A percentile compares a stretch with the other conserved stretches of the same genome.
These are phyloP conservation scores for Rhizopus arrhizus DNA, from an alignment of 371 early-diverging fungal species.

Conservation along the genomic window DNA sequence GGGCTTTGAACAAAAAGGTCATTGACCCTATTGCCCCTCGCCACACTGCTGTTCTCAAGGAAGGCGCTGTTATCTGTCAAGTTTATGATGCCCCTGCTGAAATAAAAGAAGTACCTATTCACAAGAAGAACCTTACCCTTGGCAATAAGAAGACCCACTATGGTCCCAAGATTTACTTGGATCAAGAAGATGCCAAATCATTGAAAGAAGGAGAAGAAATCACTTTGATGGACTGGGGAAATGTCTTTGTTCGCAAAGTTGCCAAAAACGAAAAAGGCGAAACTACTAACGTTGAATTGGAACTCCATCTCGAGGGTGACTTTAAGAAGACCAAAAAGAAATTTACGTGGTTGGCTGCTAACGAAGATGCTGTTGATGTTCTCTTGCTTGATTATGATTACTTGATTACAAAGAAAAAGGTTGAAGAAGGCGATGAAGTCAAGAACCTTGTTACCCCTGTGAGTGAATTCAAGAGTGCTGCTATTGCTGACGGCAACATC, in stretches of 20 bases:
- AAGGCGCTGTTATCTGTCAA: slow-evolving; percentile 68
- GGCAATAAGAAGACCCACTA: slow-evolving; percentile 89
- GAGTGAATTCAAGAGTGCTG: slow-evolving; percentile 79
- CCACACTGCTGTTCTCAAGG: slow-evolving; percentile 80
- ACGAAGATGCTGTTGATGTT: slow-evolving; percentile 64
- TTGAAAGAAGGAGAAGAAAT: slow-evolving; percentile 90
- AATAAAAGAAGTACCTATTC: slow-evolving; percentile 76
- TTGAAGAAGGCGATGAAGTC: slow-evolving; percentile 93
- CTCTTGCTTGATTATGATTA: slow-evolving; percentile 92
- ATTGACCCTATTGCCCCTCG: slow-evolving; percentile 97
- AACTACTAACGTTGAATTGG: slow-evolving; percentile 58
- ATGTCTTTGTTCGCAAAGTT: slow-evolving; percentile 83
- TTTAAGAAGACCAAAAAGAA: slow-evolving; percentile 99
- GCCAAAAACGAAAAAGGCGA: slow-evolving; percentile 55
- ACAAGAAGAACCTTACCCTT: slow-evolving; percentile 95
- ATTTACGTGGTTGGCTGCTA: slow-evolving; percentile 94
- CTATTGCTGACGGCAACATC: slow-evolving; percentile 77
- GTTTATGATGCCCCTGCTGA: slow-evolving; percentile 62
- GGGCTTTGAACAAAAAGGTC: slow-evolving; percentile 98
- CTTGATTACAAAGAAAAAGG: slow-evolving; percentile 96
- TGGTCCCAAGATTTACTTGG: slow-evolving; percentile 80
- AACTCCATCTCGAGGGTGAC: slow-evolving; percentile 93
- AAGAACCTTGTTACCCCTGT: slow-evolving; percentile 84
- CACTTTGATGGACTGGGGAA: slow-evolving; percentile 99
- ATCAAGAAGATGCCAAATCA: slow-evolving; percentile 87